Evolutionary conservation across 169 alveolate species (phyloP).

Genomic region (Eimeria nieschulzi): DNA sequence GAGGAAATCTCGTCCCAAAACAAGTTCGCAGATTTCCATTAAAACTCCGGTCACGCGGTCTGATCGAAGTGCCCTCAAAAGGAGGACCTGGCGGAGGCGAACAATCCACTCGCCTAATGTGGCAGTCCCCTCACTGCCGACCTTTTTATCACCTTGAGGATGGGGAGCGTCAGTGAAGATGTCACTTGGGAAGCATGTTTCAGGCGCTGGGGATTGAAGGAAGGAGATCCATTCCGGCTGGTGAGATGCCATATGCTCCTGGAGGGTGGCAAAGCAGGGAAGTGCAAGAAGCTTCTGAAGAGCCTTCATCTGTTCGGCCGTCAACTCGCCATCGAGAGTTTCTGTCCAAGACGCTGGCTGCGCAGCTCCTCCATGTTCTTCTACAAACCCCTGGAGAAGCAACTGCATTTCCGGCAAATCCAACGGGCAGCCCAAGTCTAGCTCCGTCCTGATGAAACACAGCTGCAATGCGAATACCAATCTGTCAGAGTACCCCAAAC

Average conservation of each 20-base stretch:
- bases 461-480: slow-evolving; percentile 80
- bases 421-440: slow-evolving; percentile 66
- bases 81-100: slow-evolving; percentile 76
- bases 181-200: slow-evolving; percentile 38
- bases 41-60: slow-evolving; percentile 92
- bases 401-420: slow-evolving; percentile 74
- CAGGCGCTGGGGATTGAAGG: slow-evolving; percentile 63
- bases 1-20: slow-evolving; percentile 90
- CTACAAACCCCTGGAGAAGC: slow-evolving; percentile 74
- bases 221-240: slow-evolving; percentile 32
- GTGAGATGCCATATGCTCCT: slow-evolving; percentile 44
- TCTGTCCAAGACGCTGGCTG: slow-evolving; percentile 38
- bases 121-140: slow-evolving; percentile 55
- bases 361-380: slow-evolving; percentile 3
- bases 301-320: slow-evolving; percentile 78
- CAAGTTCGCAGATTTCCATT: slow-evolving; percentile 85
- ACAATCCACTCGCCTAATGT: slow-evolving; percentile 36
- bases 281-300: slow-evolving; percentile 73
- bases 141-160: slow-evolving; percentile 5
- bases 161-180: slow-evolving; percentile 20
- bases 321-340: slow-evolving; percentile 72
- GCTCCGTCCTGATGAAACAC: slow-evolving; percentile 73
- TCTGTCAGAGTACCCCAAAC: slow-evolving; percentile 80
- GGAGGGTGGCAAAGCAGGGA: slow-evolving; percentile 35
- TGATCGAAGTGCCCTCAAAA: slow-evolving; percentile 93